A percentile compares a stretch with the other conserved stretches of the same genome.
phyloP scores from a whole-genome alignment of 2,329 filamentous ascomycete genomes.

The Colletotrichum aenigma region DNA sequence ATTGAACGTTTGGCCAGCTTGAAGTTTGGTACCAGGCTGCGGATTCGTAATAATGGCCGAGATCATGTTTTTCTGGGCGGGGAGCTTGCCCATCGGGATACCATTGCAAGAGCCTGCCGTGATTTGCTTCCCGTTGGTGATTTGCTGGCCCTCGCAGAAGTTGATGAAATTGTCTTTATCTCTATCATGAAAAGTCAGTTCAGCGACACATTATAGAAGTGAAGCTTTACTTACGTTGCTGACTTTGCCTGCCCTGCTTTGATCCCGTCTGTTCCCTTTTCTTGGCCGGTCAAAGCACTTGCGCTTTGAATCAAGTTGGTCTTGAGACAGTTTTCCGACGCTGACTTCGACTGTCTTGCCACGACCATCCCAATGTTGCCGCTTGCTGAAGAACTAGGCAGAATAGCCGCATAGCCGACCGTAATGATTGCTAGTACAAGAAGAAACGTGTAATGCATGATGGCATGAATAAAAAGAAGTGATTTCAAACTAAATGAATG shows the following conservation, averaged over 20 bases:
- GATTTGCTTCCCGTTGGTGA: constrained; percentile 60
- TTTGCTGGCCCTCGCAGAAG: constrained; percentile 57
- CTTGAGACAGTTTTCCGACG: constrained; percentile 30
- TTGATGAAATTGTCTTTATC: constrained; percentile 62
- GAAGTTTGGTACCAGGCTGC: constrained; percentile 40
- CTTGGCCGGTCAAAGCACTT: constrained; percentile 43
- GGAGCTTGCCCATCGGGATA: constrained; percentile 63
- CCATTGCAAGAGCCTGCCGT: constrained; percentile 59
- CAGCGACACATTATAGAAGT: not conserved
- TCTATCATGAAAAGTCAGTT: not conserved
- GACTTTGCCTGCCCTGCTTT: constrained; percentile 41
- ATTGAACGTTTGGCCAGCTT: constrained; percentile 45
- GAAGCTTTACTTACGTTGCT: constrained; percentile 38
- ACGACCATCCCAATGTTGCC: not conserved
- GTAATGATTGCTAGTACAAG: not conserved
- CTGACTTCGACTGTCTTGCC: not conserved
- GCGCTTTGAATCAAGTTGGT: constrained; percentile 45
- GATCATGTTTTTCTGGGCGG: constrained; percentile 54
- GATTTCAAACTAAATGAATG: not conserved
- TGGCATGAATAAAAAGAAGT: not conserved
- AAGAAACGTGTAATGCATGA: not conserved
- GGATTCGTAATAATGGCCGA: constrained; percentile 57
- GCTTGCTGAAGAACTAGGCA: not conserved
- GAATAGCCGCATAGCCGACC: not conserved
- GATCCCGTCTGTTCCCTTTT: constrained; percentile 30